Evolutionary conservation across 768 basidiomycete genomes (phyloP).

Genomic region (Russula sp.): DNA sequence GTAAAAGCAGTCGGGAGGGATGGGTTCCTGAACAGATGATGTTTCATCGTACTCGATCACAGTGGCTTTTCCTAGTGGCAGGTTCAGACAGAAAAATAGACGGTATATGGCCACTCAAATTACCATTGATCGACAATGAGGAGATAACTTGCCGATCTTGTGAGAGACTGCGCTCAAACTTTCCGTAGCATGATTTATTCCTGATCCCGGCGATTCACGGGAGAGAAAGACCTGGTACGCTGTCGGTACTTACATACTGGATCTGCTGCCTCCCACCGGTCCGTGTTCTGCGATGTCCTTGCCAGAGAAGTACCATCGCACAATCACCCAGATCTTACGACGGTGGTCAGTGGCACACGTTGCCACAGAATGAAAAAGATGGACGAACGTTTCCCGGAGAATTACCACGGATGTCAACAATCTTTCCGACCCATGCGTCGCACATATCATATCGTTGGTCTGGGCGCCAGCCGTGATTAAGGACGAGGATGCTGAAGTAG

Average conservation of each 20-base stretch:
- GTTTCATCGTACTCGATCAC: slow-evolving; percentile 2
- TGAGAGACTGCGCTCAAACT: slow-evolving; percentile 10
- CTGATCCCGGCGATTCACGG: neutral
- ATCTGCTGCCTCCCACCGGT: neutral
- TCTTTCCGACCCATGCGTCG: slow-evolving; percentile 13
- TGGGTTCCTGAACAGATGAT: neutral
- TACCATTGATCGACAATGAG: slow-evolving; percentile 9
- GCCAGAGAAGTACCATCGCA: slow-evolving; percentile 12
- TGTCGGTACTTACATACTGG: neutral
- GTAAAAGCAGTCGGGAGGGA: neutral
- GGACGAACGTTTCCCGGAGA: slow-evolving; percentile 7
- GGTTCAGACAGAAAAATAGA: neutral
- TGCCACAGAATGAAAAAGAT: no score
- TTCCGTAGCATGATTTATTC: slow-evolving; percentile 7
- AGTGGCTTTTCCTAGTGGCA: slow-evolving; percentile 1
- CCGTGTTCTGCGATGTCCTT: slow-evolving; percentile 5
- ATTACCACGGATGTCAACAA: slow-evolving; percentile 9
- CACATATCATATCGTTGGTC: neutral
- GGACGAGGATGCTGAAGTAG: neutral
- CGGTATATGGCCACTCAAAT: neutral
- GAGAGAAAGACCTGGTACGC: neutral
- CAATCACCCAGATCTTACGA: slow-evolving; percentile 1
- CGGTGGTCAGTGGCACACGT: neutral
- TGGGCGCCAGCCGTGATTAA: slow-evolving; percentile 6
- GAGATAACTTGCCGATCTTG: slow-evolving; percentile 8